Conservation (phyloP, 257 asterid genomes). For the Solanum dulcamara region DNA sequence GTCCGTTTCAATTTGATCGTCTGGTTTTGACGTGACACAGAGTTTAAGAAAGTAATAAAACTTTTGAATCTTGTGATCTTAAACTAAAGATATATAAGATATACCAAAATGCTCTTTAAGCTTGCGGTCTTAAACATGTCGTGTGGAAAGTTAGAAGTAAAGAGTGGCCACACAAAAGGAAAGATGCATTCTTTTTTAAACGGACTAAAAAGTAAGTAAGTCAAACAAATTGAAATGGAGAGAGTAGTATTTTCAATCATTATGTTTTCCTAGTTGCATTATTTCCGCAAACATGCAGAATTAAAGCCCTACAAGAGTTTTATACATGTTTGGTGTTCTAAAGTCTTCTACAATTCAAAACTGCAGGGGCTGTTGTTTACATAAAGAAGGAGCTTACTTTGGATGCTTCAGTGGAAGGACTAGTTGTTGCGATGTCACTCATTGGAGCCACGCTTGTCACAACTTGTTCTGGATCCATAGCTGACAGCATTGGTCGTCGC, state of each 20-base stretch:
- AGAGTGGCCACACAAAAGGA: not conserved
- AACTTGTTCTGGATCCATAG: slow-evolving; percentile 66
- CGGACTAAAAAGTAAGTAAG: not conserved
- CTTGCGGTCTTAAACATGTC: not conserved
- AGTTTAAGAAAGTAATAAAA: not conserved
- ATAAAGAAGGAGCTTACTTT: slow-evolving; percentile 45
- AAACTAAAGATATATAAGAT: not conserved
- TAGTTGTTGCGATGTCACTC: slow-evolving; percentile 70
- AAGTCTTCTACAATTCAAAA: not conserved
- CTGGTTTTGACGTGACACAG: not conserved
- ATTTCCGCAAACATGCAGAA: not conserved
- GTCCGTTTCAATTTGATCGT: not conserved
- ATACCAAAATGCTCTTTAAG: not conserved
- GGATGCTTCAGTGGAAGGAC: slow-evolving; percentile 51
- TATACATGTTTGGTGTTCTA: not conserved
- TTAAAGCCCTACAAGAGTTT: not conserved
- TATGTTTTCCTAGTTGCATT: not conserved
- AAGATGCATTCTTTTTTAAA: not conserved
- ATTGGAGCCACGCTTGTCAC: slow-evolving; percentile 75
- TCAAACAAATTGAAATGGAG: not conserved
- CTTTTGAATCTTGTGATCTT: not conserved
- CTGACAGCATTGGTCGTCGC: slow-evolving; percentile 59
- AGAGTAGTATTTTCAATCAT: not conserved
- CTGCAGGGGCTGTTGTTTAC: slow-evolving; percentile 61
- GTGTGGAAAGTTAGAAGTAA: too few species aligned